These are phyloP conservation scores for Clavispora fructus DNA, from an alignment of 805 yeast genomes.

Conservation along the genomic window DNA sequence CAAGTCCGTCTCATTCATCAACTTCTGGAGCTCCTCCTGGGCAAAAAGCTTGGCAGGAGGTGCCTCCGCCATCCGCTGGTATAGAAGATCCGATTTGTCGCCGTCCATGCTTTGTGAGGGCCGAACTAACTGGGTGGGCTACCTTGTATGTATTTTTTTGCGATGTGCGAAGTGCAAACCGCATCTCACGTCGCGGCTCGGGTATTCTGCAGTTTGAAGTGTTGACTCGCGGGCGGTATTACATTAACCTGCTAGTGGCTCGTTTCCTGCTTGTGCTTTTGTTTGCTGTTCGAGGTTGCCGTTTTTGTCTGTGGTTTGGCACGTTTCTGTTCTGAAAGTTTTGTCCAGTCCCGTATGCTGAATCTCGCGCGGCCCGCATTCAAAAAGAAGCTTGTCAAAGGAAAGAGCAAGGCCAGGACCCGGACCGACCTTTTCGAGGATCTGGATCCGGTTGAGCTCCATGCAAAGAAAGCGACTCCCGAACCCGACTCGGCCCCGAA, in stretches of 20 bases:
- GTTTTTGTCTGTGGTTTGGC: too few species aligned
- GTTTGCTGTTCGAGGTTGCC: too few species aligned
- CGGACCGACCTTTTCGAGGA: not conserved
- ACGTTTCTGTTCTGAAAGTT: not conserved
- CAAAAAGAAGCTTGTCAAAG: constrained; percentile 1
- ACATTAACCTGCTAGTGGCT: not conserved
- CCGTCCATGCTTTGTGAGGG: not conserved
- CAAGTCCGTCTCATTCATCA: constrained; percentile 39
- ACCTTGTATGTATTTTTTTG: not conserved
- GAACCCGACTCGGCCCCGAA: not conserved
- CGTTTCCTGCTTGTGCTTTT: not conserved
- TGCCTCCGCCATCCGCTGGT: constrained; percentile 55
- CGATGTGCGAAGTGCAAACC: not conserved
- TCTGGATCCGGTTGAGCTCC: not conserved
- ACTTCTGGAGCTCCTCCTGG: constrained; percentile 61
- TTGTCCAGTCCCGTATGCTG: not conserved
- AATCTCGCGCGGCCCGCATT: not conserved
- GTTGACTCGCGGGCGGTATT: too few species aligned
- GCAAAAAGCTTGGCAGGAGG: constrained; percentile 49
- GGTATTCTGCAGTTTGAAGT: not conserved
- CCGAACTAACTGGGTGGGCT: not conserved
- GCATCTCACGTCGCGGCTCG: not conserved
- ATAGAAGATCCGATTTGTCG: constrained; percentile 43
- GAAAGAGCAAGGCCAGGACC: not conserved
- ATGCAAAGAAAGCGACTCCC: not conserved